A percentile compares a stretch with the other conserved stretches of the same genome.
phyloP scores from a whole-genome alignment of 371 early-diverging fungal genomes.

The Mortierella sp. region DNA sequence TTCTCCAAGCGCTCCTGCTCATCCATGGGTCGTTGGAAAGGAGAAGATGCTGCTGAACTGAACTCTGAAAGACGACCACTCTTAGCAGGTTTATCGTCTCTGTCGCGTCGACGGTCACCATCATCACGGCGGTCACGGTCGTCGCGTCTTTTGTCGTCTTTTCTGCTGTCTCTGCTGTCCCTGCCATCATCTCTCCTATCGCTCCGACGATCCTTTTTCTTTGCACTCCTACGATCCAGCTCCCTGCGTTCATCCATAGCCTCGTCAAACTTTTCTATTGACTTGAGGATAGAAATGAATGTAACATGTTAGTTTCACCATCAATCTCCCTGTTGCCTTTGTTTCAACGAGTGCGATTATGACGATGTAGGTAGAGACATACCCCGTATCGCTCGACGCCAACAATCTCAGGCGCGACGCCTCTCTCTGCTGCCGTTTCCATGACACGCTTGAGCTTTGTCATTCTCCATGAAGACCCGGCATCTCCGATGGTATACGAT shows the following conservation, averaged over 20 bases:
- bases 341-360: too few relatives aligned
- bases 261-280: conserved; percentile 75
- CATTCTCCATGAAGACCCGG: conserved; percentile 88
- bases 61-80: conserved; percentile 47
- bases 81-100: conserved; percentile 31
- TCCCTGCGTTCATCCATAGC: conserved; percentile 77
- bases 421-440: conserved; percentile 81
- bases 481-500: conserved; percentile 74
- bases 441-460: conserved; percentile 78
- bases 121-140: conserved; percentile 27
- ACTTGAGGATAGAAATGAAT: conserved; percentile 47
- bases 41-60: conserved; percentile 55
- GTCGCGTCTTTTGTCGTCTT: conserved; percentile 16
- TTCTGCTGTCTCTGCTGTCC: conserved; percentile 26
- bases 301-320: not conserved
- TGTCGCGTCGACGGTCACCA: conserved; percentile 17
- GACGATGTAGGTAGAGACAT: conserved; percentile 4
- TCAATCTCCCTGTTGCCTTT: not conserved
- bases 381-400: conserved; percentile 82
- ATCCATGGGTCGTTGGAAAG: conserved; percentile 55
- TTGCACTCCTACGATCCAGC: conserved; percentile 62
- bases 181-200: conserved; percentile 19
- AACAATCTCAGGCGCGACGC: conserved; percentile 72
- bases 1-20: conserved; percentile 46
- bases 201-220: conserved; percentile 24